Percentiles rank a stretch among this genome's conserved stretches.
These are phyloP conservation scores for Inga laurina DNA, from an alignment of 306 rosid species.

Conservation along the genomic window DNA sequence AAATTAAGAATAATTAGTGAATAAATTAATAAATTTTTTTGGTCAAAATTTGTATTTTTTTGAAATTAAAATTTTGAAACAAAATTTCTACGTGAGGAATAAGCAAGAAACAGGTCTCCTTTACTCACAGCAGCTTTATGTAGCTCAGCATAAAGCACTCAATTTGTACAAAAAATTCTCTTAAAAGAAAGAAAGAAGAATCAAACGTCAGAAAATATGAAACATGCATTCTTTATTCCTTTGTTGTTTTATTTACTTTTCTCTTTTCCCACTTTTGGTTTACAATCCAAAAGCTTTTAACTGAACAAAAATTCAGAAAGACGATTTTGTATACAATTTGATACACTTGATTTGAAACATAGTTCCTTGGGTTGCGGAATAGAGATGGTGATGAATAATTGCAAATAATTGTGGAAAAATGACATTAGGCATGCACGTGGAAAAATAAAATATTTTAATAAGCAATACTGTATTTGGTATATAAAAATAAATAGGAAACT, in stretches of 20 bases:
- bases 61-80: background rate
- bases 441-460: too few relatives aligned
- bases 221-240: slow-evolving; percentile 21
- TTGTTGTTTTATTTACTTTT: background rate
- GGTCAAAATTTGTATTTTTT: background rate
- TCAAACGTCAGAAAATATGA: background rate
- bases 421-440: background rate
- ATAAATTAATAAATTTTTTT: background rate
- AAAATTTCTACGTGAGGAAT: background rate
- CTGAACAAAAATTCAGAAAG: background rate
- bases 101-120: background rate
- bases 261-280: background rate
- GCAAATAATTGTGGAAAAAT: background rate
- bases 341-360: background rate
- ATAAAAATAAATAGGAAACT: too few relatives aligned
- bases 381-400: background rate
- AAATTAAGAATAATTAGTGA: background rate
- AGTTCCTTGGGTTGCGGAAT: background rate
- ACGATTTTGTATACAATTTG: background rate
- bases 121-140: background rate
- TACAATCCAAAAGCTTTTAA: background rate
- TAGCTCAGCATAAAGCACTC: background rate
- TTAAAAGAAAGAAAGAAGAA: slow-evolving; percentile 21
- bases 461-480: too few relatives aligned
- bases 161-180: background rate